Conservation (phyloP, 2,329 filamentous ascomycete species). For the Ophiocordyceps camponoti-leonardi region DNA sequence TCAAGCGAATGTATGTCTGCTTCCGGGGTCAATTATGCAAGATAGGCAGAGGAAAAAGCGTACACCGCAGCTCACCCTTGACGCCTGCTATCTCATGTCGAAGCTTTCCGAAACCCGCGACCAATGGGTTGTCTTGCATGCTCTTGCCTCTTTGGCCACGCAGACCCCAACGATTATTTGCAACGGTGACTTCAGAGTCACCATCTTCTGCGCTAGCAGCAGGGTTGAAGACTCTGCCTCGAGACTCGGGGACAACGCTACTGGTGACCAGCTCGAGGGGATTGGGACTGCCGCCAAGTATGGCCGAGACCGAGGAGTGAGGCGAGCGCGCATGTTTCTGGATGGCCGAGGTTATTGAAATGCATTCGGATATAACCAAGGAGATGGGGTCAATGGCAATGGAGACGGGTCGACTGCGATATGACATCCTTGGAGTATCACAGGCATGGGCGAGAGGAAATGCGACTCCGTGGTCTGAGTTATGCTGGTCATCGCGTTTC, state of each 20-base stretch:
- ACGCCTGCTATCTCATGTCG: slow-evolving; percentile 75
- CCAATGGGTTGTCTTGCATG: slow-evolving; percentile 92
- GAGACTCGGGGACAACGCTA: slow-evolving; percentile 20
- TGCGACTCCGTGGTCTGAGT: not conserved
- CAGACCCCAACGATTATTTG: slow-evolving; percentile 80
- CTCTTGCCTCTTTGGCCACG: slow-evolving; percentile 92
- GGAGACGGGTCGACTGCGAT: slow-evolving; percentile 45
- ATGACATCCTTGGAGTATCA: slow-evolving; percentile 33
- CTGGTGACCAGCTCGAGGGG: slow-evolving; percentile 34
- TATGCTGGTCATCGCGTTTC: not conserved
- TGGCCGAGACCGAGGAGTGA: slow-evolving; percentile 89
- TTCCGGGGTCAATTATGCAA: not conserved
- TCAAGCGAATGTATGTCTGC: slow-evolving; percentile 81
- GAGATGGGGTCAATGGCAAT: slow-evolving; percentile 84
- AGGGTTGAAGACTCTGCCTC: slow-evolving; percentile 22
- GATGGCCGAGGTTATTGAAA: slow-evolving; percentile 94
- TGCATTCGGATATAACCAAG: slow-evolving; percentile 94
- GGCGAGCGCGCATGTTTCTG: slow-evolving; percentile 94
- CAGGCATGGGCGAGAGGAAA: not conserved
- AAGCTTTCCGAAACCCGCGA: slow-evolving; percentile 82
- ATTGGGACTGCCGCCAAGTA: slow-evolving; percentile 62
- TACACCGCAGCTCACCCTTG: slow-evolving; percentile 36
- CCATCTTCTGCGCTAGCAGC: slow-evolving; percentile 19
- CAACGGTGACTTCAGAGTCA: slow-evolving; percentile 26
- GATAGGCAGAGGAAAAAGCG: not conserved